Base-by-base conservation (phyloP, 2,329 filamentous ascomycete species). In the Stachybotrys elegans region DNA sequence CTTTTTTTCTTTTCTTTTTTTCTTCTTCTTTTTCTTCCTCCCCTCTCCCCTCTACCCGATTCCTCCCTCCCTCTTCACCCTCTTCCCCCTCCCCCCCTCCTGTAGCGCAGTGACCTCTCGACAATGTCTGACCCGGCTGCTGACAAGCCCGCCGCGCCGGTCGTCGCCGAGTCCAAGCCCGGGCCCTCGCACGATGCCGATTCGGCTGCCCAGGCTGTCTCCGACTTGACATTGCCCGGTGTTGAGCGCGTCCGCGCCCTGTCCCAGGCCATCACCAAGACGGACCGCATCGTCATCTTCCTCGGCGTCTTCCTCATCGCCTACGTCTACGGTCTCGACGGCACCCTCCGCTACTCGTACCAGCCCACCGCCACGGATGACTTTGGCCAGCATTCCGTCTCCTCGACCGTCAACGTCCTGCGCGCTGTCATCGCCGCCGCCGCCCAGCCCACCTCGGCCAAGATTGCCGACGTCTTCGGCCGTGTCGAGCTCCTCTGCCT, bases 381-480 rank as follows among this genome's bases (percentile, higher is more conserved):
- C 2, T 81, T 74, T 48, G 50, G 54, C 2, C 51, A 66, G 9
- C 79, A 84, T 56, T 80, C 77, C 22, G 64, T 81, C 11, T 63
- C 81, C 2, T 69, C 79, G 1, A 79, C 79, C 2, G 68, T 84
- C 50, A 78, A 75, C 54, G 76, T 80, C 6, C 61, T 83, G 6
- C 71, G 77, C 5, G 66, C 71, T 19, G 78, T 84, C 42, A 79
- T 83, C 50, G 79, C 76, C 8, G 78, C 78, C 40, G 79, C 79
- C 13, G 76, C 76, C 5, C 64, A 78, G 66, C 79, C 68, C 43
- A 76, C 79, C 0, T 69, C 76, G 1, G 79, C 73, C 27, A 83
- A 81, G 55, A 75, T 83, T 50, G 77, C 79, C 23, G 80, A 79
- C 55, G 78, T 83, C 6, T 83, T 84, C 52, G 81, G 81, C 23